phyloP scores from a whole-genome alignment of 139 green algal species.

The Chlamydomonas asymmetrica region DNA sequence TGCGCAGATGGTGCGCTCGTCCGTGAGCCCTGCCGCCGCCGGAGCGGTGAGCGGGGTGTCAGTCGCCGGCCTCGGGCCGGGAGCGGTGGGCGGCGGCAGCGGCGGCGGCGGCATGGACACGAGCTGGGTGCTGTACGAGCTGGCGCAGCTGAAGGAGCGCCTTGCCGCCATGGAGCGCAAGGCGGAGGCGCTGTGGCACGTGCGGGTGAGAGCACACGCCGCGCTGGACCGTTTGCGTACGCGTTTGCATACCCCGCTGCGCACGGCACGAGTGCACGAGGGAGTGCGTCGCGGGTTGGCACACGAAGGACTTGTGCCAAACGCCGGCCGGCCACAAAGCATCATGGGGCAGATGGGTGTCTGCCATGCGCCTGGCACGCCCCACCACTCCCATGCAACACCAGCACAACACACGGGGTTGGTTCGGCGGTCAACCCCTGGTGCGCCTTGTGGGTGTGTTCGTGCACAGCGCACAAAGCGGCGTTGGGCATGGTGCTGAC shows the following conservation, averaged over 20 bases:
- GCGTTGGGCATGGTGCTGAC: no score
- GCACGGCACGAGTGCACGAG: not conserved
- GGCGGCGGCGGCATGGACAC: not conserved
- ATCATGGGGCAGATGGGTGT: not conserved
- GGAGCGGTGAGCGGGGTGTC: not conserved
- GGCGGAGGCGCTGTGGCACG: slow-evolving; percentile 39
- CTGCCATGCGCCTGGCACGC: not conserved
- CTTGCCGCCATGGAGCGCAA: slow-evolving; percentile 21
- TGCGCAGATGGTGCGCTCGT: not conserved
- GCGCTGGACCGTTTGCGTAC: not conserved
- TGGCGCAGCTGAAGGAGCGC: not conserved
- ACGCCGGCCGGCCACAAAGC: not conserved
- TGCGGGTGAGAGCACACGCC: not conserved
- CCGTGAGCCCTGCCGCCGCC: not conserved
- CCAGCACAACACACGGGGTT: no score
- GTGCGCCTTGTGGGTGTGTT: no score
- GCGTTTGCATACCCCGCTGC: not conserved
- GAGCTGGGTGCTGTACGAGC: slow-evolving; percentile 28
- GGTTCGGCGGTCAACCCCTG: no score
- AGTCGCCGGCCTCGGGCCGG: not conserved
- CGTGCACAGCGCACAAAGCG: no score
- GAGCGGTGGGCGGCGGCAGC: not conserved
- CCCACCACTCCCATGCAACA: no score
- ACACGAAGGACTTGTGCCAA: no score
- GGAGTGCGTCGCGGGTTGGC: no score